Evolutionary conservation across 176 grass and related monocot genomes (phyloP).

Genomic region (Oryza longistaminata): DNA sequence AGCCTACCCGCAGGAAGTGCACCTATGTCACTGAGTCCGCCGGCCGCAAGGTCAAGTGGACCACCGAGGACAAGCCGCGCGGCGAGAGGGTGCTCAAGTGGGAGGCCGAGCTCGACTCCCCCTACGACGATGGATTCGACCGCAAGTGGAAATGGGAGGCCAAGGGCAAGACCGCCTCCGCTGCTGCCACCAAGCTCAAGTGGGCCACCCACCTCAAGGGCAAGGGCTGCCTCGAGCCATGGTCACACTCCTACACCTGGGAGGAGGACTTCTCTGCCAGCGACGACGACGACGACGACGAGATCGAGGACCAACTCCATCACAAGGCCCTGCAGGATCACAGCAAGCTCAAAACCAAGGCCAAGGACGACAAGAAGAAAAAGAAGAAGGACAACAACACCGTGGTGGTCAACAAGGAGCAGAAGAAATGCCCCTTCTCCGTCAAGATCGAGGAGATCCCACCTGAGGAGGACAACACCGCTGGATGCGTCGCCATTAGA

Average conservation of each 20-base stretch:
- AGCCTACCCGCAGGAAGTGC: constrained; percentile 43
- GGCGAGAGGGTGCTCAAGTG: constrained; percentile 53
- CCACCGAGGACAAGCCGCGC: constrained; percentile 51
- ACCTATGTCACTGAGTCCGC: constrained; percentile 57
- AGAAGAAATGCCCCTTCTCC: constrained; percentile 36
- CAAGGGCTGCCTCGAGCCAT: constrained; percentile 55
- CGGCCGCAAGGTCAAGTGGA: constrained; percentile 79
- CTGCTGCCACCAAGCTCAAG: constrained; percentile 45
- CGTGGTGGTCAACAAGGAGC: constrained; percentile 22
- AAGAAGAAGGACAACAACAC: not conserved
- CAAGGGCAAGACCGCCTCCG: constrained; percentile 20
- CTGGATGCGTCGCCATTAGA: constrained; percentile 49
- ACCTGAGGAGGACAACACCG: constrained; percentile 43
- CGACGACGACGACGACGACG: not conserved
- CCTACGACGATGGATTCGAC: constrained; percentile 69
- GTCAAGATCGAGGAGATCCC: constrained; percentile 64
- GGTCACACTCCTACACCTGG: constrained; percentile 63
- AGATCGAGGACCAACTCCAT: not conserved
- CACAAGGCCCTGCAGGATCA: too few relatives aligned
- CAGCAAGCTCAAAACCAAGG: constrained; percentile 6
- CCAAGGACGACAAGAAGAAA: constrained; percentile 33
- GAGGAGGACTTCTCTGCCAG: constrained; percentile 44
- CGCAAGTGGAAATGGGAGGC: constrained; percentile 83
- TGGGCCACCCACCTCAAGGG: constrained; percentile 77
- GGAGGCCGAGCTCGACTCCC: constrained; percentile 61